Conservation (phyloP, 2,329 filamentous ascomycete genomes). For the Ilyonectria destructans region DNA sequence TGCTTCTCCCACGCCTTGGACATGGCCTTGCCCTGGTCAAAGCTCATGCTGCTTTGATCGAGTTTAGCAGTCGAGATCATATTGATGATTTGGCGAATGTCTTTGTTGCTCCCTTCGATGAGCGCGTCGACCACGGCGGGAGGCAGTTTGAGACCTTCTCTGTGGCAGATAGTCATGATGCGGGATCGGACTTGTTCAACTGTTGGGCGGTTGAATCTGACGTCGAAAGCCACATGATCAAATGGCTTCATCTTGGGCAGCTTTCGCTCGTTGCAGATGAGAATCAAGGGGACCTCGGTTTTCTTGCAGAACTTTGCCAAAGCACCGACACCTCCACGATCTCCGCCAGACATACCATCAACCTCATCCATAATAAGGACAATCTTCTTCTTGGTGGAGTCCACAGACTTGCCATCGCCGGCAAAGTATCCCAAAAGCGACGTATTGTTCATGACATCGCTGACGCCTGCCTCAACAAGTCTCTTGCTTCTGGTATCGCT, state of each 20-base stretch:
- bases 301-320: slow-evolving; percentile 96
- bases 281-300: slow-evolving; percentile 92
- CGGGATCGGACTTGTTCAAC: slow-evolving; percentile 92
- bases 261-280: slow-evolving; percentile 97
- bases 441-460: slow-evolving; percentile 93
- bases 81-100: slow-evolving; percentile 98
- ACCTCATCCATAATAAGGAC: slow-evolving; percentile 99
- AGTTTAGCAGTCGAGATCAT: slow-evolving; percentile 97
- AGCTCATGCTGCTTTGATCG: slow-evolving; percentile 85
- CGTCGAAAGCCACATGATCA: slow-evolving; percentile 86
- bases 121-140: slow-evolving; percentile 89
- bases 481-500: slow-evolving; percentile 98
- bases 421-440: slow-evolving; percentile 94
- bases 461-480: slow-evolving; percentile 89
- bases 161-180: slow-evolving; percentile 94
- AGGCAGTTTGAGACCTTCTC: slow-evolving; percentile 91
- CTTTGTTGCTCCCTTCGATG: slow-evolving; percentile 95
- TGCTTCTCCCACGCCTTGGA: slow-evolving; percentile 99
- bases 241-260: slow-evolving; percentile 99
- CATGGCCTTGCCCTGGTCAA: slow-evolving; percentile 91
- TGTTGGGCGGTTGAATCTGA: slow-evolving; percentile 91
- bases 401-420: slow-evolving; percentile 84
- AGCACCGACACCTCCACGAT: slow-evolving; percentile 95
- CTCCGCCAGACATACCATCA: slow-evolving; percentile 98
- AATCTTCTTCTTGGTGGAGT: slow-evolving; percentile 89